phyloP scores from a whole-genome alignment of 768 basidiomycete species.

The Pleurotus djamor region DNA sequence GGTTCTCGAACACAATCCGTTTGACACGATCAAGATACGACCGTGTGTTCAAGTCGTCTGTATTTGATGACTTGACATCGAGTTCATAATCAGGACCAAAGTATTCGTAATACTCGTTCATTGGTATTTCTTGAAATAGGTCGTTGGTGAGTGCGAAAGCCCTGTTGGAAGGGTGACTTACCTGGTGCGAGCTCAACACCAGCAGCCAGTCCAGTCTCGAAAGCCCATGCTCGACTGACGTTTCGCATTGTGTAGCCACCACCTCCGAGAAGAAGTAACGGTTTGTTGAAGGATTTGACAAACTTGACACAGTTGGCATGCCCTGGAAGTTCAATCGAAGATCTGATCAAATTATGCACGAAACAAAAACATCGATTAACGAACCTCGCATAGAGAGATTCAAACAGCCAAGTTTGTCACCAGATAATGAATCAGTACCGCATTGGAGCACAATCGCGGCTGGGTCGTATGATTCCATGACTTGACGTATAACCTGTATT shows the following conservation, averaged over 20 bases:
- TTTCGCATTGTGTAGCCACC: constrained; percentile 98
- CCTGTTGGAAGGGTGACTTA: constrained; percentile 30
- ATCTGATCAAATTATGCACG: too few relatives aligned
- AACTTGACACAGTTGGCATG: constrained; percentile 92
- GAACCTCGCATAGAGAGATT: constrained; percentile 82
- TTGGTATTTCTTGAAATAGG: constrained; percentile 81
- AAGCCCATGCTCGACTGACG: constrained; percentile 92
- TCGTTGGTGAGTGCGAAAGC: neutral
- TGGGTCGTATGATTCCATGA: constrained; percentile 82
- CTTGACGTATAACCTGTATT: constrained; percentile 79
- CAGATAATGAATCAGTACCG: constrained; percentile 92
- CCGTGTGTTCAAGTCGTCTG: constrained; percentile 91
- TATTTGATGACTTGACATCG: constrained; percentile 92
- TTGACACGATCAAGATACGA: constrained; percentile 94
- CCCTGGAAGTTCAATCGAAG: constrained; percentile 46
- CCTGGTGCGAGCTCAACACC: constrained; percentile 90
- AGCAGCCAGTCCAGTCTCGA: constrained; percentile 97
- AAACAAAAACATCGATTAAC: too few relatives aligned
- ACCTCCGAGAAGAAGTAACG: constrained; percentile 89
- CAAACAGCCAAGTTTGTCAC: constrained; percentile 95
- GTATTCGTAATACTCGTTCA: constrained; percentile 99
- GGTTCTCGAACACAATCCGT: constrained; percentile 87
- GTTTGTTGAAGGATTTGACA: constrained; percentile 77
- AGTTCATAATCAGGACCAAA: constrained; percentile 97
- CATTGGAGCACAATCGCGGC: constrained; percentile 91